Evolutionary conservation across 2,329 filamentous ascomycete species (phyloP).

Genomic region (Venturia carpophila): DNA sequence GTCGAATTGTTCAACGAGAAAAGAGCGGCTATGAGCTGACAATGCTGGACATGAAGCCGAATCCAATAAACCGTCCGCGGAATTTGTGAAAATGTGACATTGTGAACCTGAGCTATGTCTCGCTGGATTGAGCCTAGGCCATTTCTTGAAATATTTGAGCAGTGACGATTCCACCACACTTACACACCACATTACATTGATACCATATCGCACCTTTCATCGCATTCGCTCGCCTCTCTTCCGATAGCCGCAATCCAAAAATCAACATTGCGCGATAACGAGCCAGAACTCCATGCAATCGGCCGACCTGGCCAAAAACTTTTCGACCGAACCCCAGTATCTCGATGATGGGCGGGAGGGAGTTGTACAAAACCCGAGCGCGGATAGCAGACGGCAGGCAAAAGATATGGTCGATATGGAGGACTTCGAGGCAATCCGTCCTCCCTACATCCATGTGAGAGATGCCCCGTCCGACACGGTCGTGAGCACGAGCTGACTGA

Average conservation of each 20-base stretch:
- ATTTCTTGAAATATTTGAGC: constrained; percentile 4
- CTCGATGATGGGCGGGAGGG: constrained; percentile 9
- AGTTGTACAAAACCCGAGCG: neutral
- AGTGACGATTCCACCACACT: neutral
- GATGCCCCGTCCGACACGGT: constrained; percentile 3
- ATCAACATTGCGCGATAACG: neutral
- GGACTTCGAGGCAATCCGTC: constrained; percentile 38
- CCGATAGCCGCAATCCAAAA: neutral
- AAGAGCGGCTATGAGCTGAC: neutral
- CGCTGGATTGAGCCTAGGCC: neutral
- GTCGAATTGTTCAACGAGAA: neutral
- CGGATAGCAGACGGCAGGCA: constrained; percentile 18
- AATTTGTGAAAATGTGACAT: neutral
- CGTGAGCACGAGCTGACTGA: neutral
- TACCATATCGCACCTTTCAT: neutral
- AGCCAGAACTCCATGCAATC: constrained; percentile 7
- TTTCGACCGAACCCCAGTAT: constrained; percentile 7
- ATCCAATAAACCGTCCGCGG: neutral
- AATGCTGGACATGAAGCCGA: neutral
- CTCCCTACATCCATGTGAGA: constrained; percentile 42
- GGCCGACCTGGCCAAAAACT: constrained; percentile 12
- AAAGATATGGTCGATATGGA: constrained; percentile 20
- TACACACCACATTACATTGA: neutral
- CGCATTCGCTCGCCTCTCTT: neutral
- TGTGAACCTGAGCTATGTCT: neutral